A percentile compares a stretch with the other conserved stretches of the same genome.
These are phyloP conservation scores for Tetragonia tetragonoides DNA, from an alignment of 148 eudicot species.

Conservation along the genomic window DNA sequence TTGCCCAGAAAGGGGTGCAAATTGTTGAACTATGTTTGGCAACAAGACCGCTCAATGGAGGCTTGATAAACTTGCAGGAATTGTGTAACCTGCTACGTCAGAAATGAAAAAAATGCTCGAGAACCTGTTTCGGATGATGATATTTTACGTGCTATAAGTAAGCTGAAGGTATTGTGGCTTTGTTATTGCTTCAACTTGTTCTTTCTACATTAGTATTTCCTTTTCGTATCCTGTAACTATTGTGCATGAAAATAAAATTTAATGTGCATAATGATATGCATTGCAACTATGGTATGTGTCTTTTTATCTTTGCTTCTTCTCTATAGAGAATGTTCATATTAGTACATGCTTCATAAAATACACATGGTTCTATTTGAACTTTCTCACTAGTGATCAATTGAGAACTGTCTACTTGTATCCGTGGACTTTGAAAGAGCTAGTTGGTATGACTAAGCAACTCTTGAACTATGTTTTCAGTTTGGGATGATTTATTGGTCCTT, in stretches of 20 bases:
- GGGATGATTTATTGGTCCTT: not conserved
- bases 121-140: slow-evolving; percentile 96
- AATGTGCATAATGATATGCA: not conserved
- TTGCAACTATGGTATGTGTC: no score
- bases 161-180: slow-evolving; percentile 67
- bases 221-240: not conserved
- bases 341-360: not conserved
- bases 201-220: not conserved
- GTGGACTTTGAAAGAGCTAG: no score
- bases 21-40: slow-evolving; percentile 93
- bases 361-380: not conserved
- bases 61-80: slow-evolving; percentile 91
- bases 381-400: not conserved
- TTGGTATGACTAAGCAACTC: not conserved
- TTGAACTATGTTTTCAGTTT: not conserved
- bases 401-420: not conserved
- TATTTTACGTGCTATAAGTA: slow-evolving; percentile 94
- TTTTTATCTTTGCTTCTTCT: no score
- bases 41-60: slow-evolving; percentile 85
- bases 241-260: not conserved
- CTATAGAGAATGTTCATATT: not conserved
- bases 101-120: slow-evolving; percentile 81
- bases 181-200: not conserved
- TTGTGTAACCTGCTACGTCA: slow-evolving; percentile 63
- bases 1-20: slow-evolving; percentile 74